Base-by-base conservation (phyloP, 768 basidiomycete species). In the Termitomyces sp. region DNA sequence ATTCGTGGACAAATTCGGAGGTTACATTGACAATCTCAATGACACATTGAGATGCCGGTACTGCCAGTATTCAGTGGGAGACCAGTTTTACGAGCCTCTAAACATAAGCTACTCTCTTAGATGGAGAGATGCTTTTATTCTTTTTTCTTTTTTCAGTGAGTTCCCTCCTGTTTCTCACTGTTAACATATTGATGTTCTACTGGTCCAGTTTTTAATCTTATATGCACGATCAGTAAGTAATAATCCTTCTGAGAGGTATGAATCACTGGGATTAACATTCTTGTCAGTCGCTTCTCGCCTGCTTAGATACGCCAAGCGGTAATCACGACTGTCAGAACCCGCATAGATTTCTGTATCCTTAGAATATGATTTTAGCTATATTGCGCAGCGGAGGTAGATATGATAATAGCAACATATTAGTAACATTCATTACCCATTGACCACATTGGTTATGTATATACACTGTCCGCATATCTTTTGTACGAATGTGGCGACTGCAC, bases 221-320 rank as follows among this genome's bases (percentile, higher is more conserved):
- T 86, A 25, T 73, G 79, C 52, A 87, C 86, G 2, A 83, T 87
- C 47, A 67, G 76, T 78, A 54, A 71, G 76, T 63, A 11, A 37
- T 14, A 3, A 25, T 31, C 32, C 32, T 42, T 57, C 37, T 31
- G 20, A 42, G 6, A 25, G 4, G n/a, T 32, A 36, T 14, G 15
- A 14, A 31, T 14, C 6, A 11, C 8, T 42, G 38, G 43, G 40
- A 46, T 55, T 65, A 14, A 40, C 66, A 68, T 75, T 7, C 46
- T 51, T 59, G 53, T 10, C 46, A 77, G 81, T 89, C 60, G 89
- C 88, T 7, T 90, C 89, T 31, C 82, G 88, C 49, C 87, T 83
- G 75, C 76, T 92, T 50, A 83, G 87, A 42, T 91, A 85, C 65
- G 86, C 88, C 31, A 90, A 83, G 69, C 86, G 88, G 58, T 86